These are phyloP conservation scores for Fusarium buxicola DNA, from an alignment of 2,329 filamentous ascomycete genomes.

Conservation along the genomic window DNA sequence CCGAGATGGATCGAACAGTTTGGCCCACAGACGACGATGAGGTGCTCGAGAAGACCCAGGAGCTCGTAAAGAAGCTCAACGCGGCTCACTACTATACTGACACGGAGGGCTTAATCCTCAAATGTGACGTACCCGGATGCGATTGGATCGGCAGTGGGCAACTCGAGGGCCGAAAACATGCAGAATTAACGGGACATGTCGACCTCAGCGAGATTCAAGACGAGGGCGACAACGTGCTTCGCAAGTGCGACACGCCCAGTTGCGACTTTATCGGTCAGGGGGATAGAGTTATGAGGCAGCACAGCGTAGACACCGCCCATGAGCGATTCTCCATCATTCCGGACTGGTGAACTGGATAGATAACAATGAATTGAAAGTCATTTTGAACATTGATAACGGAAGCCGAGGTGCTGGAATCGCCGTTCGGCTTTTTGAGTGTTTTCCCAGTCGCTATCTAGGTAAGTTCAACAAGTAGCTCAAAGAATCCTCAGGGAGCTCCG, in stretches of 20 bases:
- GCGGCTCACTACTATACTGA: constrained; percentile 89
- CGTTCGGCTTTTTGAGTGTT: too few relatives aligned
- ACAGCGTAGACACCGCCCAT: constrained; percentile 71
- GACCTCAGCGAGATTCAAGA: constrained; percentile 76
- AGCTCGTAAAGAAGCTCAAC: constrained; percentile 73
- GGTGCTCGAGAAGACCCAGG: constrained; percentile 75
- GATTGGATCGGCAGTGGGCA: constrained; percentile 76
- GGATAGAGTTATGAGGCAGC: constrained; percentile 66
- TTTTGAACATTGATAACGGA: neutral
- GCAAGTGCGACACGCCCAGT: constrained; percentile 74
- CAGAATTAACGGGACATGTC: constrained; percentile 68
- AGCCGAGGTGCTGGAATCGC: neutral
- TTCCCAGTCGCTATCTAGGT: too few relatives aligned
- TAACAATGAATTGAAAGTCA: neutral
- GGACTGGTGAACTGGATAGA: constrained; percentile 43
- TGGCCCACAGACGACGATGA: constrained; percentile 69
- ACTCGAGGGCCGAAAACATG: constrained; percentile 71
- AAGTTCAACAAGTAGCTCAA: too few relatives aligned
- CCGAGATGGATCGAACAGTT: constrained; percentile 77
- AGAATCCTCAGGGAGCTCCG: too few relatives aligned
- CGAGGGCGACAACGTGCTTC: constrained; percentile 80
- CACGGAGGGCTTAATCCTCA: constrained; percentile 81
- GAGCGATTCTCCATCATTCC: constrained; percentile 55
- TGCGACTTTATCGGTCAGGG: constrained; percentile 77
- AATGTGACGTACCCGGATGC: constrained; percentile 76